These are phyloP conservation scores for Hemileccinum impolitum DNA, from an alignment of 768 basidiomycete genomes.

Conservation along the genomic window DNA sequence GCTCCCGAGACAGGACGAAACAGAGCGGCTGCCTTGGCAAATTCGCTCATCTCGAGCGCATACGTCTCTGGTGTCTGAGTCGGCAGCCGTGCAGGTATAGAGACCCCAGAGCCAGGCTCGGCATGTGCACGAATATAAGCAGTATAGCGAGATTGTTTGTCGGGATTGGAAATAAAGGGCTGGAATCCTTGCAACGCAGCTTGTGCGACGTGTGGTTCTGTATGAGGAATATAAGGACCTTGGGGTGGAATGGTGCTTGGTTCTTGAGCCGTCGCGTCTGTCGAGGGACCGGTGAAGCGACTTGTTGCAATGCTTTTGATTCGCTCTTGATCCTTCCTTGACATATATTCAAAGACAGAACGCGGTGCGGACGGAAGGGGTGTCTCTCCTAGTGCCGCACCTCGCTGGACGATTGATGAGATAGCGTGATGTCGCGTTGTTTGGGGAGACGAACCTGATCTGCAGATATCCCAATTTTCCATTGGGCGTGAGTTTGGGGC, in stretches of 20 bases:
- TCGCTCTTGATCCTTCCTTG: slow-evolving; percentile 86
- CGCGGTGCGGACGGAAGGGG: slow-evolving; percentile 63
- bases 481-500: slow-evolving; percentile 41
- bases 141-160: slow-evolving; percentile 82
- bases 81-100: slow-evolving; percentile 50
- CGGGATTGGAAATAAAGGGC: slow-evolving; percentile 74
- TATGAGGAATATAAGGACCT: slow-evolving; percentile 48
- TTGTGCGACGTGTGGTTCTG: slow-evolving; percentile 77
- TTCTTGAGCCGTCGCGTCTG: slow-evolving; percentile 25
- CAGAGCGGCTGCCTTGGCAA: slow-evolving; percentile 79
- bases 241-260: slow-evolving; percentile 25
- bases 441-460: slow-evolving; percentile 55
- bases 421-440: background rate
- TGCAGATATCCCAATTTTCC: slow-evolving; percentile 63
- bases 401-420: slow-evolving; percentile 55
- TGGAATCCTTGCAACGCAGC: slow-evolving; percentile 88
- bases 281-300: slow-evolving; percentile 21
- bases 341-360: slow-evolving; percentile 94
- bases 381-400: slow-evolving; percentile 77
- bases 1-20: slow-evolving; percentile 91
- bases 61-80: slow-evolving; percentile 65
- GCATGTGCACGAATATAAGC: slow-evolving; percentile 78
- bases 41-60: slow-evolving; percentile 81
- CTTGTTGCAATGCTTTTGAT: slow-evolving; percentile 55
- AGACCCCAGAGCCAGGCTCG: slow-evolving; percentile 37